These are phyloP conservation scores for Cryptosporidium tyzzeri DNA, from an alignment of 169 alveolate species.

Conservation along the genomic window DNA sequence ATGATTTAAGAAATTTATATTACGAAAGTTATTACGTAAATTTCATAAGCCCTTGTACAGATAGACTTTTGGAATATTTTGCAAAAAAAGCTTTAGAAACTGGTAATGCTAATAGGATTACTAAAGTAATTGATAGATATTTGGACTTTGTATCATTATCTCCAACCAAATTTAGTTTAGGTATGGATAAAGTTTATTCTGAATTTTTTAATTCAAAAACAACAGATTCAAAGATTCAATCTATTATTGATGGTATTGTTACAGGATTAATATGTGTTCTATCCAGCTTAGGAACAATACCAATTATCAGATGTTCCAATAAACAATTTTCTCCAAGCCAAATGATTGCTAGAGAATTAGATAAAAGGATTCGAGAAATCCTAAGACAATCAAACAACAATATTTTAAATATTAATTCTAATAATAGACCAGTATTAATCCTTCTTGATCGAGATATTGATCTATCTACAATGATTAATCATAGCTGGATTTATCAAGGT, in stretches of 20 bases:
- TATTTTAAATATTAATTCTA: conserved; percentile 78
- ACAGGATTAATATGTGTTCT: conserved; percentile 85
- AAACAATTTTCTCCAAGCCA: conserved; percentile 82
- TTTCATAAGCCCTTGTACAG: conserved; percentile 85
- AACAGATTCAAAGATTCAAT: conserved; percentile 77
- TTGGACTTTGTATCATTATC: conserved; percentile 86
- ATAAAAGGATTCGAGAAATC: conserved; percentile 81
- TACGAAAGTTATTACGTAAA: conserved; percentile 86
- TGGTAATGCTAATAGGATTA: conserved; percentile 81
- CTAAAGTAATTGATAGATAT: conserved; percentile 89
- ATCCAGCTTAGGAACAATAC: conserved; percentile 85
- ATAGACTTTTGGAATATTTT: conserved; percentile 81
- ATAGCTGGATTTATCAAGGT: conserved; percentile 91
- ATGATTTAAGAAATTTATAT: conserved; percentile 69
- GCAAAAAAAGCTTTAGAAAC: conserved; percentile 86
- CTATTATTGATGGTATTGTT: conserved; percentile 78
- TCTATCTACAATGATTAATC: conserved; percentile 88
- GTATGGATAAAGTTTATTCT: conserved; percentile 82
- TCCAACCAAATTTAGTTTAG: conserved; percentile 84
- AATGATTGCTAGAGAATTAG: conserved; percentile 84
- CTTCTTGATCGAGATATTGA: conserved; percentile 87
- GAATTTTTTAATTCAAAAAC: conserved; percentile 78
- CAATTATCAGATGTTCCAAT: conserved; percentile 84
- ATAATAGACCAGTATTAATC: conserved; percentile 85
- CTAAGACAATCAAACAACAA: conserved; percentile 76